phyloP scores from a whole-genome alignment of 805 yeast species.

The Isabelozyma rhagii region DNA sequence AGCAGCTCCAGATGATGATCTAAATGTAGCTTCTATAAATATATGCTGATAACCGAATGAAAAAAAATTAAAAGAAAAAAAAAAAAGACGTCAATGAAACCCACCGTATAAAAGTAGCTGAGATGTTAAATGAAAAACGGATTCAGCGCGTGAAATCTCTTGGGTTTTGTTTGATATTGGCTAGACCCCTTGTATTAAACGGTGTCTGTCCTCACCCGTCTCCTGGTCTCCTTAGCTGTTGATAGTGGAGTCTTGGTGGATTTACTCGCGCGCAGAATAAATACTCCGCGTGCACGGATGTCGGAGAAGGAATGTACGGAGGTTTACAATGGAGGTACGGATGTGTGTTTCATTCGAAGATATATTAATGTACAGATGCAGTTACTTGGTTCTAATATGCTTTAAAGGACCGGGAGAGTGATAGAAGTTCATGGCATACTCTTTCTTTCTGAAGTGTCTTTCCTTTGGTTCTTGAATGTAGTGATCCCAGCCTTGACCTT shows the following conservation, averaged over 20 bases:
- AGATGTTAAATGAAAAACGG: no score
- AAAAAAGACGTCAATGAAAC: no score
- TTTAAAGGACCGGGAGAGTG: slow-evolving; percentile 71
- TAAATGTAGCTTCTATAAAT: no score
- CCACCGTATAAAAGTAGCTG: no score
- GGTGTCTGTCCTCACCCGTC: no score
- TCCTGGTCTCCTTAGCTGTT: no score
- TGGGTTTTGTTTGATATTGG: no score
- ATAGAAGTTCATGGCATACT: slow-evolving; percentile 66
- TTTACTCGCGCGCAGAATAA: neutral
- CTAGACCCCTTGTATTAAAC: no score
- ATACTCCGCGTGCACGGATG: neutral
- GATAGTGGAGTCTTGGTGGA: neutral
- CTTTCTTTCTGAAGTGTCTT: slow-evolving; percentile 71
- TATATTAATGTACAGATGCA: neutral
- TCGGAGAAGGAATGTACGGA: neutral
- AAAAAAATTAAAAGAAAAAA: no score
- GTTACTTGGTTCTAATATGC: slow-evolving; percentile 74
- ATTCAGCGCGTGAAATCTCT: no score
- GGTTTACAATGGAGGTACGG: neutral
- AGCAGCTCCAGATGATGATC: no score
- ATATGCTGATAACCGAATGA: no score
- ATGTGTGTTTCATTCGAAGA: neutral
- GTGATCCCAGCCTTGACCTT: slow-evolving; percentile 82
- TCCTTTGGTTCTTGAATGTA: slow-evolving; percentile 78